Evolutionary conservation across 805 yeast species (phyloP).

Genomic region (Candida verbasci): DNA sequence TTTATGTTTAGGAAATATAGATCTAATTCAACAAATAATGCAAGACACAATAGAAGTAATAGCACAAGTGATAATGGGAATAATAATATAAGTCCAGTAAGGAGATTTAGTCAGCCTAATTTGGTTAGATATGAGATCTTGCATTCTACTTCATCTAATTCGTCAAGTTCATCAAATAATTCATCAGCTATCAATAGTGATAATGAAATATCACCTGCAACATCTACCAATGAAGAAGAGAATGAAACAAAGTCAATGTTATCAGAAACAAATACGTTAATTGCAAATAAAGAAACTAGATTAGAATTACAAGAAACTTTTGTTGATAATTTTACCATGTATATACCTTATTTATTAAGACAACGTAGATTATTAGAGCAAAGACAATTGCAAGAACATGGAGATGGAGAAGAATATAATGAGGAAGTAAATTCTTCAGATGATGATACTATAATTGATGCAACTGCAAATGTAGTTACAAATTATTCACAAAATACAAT

Average conservation of each 20-base stretch:
- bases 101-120: conserved; percentile 6
- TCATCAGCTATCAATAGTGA: neutral
- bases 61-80: neutral
- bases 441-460: conserved; percentile 11
- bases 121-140: neutral
- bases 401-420: neutral
- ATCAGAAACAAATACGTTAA: conserved; percentile 37
- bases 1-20: conserved; percentile 4
- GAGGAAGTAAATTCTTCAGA: neutral
- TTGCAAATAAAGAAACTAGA: conserved; percentile 17
- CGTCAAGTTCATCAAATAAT: too few species aligned
- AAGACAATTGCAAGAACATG: neutral
- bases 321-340: conserved; percentile 33
- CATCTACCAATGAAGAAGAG: neutral
- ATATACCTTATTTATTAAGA: conserved; percentile 35
- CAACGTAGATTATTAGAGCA: conserved; percentile 17
- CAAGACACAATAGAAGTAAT: neutral
- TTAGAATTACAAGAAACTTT: conserved; percentile 33
- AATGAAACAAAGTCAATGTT: conserved; percentile 9
- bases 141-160: conserved; percentile 1
- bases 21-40: conserved; percentile 3
- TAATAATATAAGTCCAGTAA: too few species aligned
- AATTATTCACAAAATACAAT: conserved; percentile 9
- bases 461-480: neutral
- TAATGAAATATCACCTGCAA: conserved; percentile 1